Conservation (phyloP, 768 basidiomycete genomes). For the Suillus fuscotomentosus region DNA sequence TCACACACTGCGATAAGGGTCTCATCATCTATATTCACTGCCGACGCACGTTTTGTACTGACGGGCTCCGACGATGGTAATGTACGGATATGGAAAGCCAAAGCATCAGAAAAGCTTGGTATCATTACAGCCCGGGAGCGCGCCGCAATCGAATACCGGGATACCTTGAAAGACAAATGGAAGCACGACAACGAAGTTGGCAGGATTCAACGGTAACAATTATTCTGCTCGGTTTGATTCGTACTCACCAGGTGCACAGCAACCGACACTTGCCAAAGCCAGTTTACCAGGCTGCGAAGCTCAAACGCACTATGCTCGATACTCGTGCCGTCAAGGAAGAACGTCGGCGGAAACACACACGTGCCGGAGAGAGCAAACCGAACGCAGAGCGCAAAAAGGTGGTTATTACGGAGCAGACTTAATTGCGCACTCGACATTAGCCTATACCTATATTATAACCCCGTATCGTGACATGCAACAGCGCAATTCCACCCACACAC, state of each 20-base stretch:
- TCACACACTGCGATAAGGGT: constrained; percentile 49
- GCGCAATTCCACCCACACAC: neutral
- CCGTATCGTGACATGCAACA: neutral
- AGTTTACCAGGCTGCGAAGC: constrained; percentile 83
- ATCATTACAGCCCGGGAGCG: constrained; percentile 88
- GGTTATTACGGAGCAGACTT: constrained; percentile 74
- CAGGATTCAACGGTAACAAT: constrained; percentile 71
- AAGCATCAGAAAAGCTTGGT: constrained; percentile 89
- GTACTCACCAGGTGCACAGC: constrained; percentile 33
- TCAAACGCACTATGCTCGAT: constrained; percentile 93
- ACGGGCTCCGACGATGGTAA: constrained; percentile 95
- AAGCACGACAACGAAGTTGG: constrained; percentile 79
- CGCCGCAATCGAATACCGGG: constrained; percentile 90
- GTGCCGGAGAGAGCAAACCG: constrained; percentile 83
- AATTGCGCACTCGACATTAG: constrained; percentile 13
- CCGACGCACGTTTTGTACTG: constrained; percentile 87
- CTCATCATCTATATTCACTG: constrained; percentile 83
- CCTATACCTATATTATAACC: neutral
- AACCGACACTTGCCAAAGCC: constrained; percentile 85
- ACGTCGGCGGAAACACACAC: constrained; percentile 84
- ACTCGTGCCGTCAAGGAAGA: constrained; percentile 91
- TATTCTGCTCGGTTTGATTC: constrained; percentile 2
- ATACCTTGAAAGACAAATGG: constrained; percentile 87
- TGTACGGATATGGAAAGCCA: constrained; percentile 92
- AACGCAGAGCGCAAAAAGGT: constrained; percentile 89